phyloP scores from a whole-genome alignment of 768 basidiomycete species.

The Baorangia bicolor region DNA sequence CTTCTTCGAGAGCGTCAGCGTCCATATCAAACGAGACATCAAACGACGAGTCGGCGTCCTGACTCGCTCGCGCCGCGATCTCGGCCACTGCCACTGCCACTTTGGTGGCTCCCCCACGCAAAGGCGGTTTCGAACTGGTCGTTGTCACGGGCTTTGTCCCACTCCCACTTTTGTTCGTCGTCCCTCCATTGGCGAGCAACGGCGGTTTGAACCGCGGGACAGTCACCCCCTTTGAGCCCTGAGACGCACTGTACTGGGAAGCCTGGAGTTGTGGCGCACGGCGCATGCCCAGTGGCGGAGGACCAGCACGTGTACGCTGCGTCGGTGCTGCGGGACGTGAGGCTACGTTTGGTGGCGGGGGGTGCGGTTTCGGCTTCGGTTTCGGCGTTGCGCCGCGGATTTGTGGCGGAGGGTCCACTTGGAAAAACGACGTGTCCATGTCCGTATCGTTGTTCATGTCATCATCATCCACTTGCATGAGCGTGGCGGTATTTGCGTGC shows the following conservation, averaged over 20 bases:
- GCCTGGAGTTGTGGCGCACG: conserved; percentile 15
- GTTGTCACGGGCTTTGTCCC: not conserved
- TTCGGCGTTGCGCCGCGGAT: not conserved
- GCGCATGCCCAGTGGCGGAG: conserved; percentile 32
- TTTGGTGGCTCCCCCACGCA: not conserved
- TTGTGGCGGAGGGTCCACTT: not conserved
- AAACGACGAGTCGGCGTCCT: conserved; percentile 32
- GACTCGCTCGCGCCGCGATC: not conserved
- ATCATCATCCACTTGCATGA: conserved; percentile 20
- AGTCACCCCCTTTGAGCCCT: conserved; percentile 13
- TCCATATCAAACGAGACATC: conserved; percentile 34
- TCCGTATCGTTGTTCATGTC: conserved; percentile 3
- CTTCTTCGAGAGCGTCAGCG: conserved; percentile 29
- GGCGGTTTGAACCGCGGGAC: conserved; percentile 32
- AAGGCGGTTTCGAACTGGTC: not conserved
- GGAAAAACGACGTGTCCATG: conserved; percentile 23
- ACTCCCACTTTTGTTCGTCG: not conserved
- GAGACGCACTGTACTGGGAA: conserved; percentile 23
- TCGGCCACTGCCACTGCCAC: not conserved
- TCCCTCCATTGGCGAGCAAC: conserved; percentile 9
- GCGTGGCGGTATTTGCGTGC: conserved; percentile 4
- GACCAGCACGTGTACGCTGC: conserved; percentile 15
- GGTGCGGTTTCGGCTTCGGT: conserved; percentile 3
- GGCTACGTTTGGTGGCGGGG: not conserved
- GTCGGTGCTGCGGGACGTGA: not conserved